These are phyloP conservation scores for Cladophialophora psammophila DNA, from an alignment of 2,329 filamentous ascomycete genomes.

Conservation along the genomic window DNA sequence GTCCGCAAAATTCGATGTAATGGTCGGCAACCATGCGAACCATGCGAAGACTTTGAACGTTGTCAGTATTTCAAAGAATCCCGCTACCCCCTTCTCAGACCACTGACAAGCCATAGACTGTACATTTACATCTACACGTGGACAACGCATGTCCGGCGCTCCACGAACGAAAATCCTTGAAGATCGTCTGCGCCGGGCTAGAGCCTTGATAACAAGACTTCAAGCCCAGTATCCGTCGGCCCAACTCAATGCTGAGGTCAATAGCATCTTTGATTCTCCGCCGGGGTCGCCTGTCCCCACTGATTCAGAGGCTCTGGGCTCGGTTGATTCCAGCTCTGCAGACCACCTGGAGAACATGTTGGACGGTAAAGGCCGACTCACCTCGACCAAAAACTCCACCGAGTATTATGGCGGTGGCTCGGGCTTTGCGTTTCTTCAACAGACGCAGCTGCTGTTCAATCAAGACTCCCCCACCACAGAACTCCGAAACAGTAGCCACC, in stretches of 20 bases:
- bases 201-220: constrained; percentile 25
- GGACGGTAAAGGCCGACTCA: constrained; percentile 29
- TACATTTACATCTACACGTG: constrained; percentile 30
- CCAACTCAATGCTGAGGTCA: constrained; percentile 23
- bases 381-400: constrained; percentile 21
- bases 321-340: constrained; percentile 18
- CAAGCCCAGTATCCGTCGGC: constrained; percentile 25
- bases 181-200: constrained; percentile 34
- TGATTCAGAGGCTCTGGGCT: constrained; percentile 11
- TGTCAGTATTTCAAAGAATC: constrained; percentile 16
- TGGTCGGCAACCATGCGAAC: constrained; percentile 51
- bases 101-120: constrained; percentile 26
- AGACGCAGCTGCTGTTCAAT: constrained; percentile 29
- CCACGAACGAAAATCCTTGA: constrained; percentile 35
- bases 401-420: constrained; percentile 35
- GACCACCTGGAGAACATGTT: constrained; percentile 37
- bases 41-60: constrained; percentile 41
- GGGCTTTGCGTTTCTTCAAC: constrained; percentile 34
- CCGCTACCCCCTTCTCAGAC: neutral
- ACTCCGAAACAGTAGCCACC: neutral
- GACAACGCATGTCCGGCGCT: constrained; percentile 24
- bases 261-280: constrained; percentile 33
- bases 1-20: constrained; percentile 53
- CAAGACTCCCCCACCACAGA: constrained; percentile 17
- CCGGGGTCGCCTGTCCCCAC: constrained; percentile 22